Evolutionary conservation across 1,284 basidiomycete species (phyloP).

Genomic region (Xanthoconium separans): DNA sequence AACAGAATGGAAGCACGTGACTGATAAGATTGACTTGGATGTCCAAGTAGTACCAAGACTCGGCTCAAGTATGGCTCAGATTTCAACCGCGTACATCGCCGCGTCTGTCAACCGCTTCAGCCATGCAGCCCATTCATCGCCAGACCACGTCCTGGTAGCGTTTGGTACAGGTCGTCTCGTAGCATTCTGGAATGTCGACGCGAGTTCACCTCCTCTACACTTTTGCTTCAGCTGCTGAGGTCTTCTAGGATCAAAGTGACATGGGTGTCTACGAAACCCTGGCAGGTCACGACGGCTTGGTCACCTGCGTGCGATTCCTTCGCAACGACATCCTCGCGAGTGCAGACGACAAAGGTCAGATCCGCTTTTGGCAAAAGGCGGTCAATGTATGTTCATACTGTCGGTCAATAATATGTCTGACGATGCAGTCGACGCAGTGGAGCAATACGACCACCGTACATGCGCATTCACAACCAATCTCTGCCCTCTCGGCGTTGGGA

Average conservation of each 20-base stretch:
- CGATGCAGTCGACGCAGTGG: slow-evolving; percentile 49
- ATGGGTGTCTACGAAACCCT: slow-evolving; percentile 68
- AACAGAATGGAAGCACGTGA: slow-evolving; percentile 1
- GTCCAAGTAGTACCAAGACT: too few species aligned
- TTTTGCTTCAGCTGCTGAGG: slow-evolving; percentile 6
- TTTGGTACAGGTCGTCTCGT: slow-evolving; percentile 80
- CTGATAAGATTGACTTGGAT: slow-evolving; percentile 15
- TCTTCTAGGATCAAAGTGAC: slow-evolving; percentile 44
- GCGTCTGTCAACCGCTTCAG: slow-evolving; percentile 77
- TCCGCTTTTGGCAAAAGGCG: slow-evolving; percentile 53
- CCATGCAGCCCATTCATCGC: slow-evolving; percentile 59
- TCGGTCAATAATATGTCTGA: slow-evolving; percentile 9
- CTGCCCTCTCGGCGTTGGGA: slow-evolving; percentile 52
- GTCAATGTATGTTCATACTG: slow-evolving; percentile 35
- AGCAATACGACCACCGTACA: slow-evolving; percentile 38
- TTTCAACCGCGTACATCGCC: slow-evolving; percentile 63
- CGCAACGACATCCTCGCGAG: slow-evolving; percentile 53
- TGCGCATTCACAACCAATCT: slow-evolving; percentile 72
- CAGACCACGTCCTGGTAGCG: slow-evolving; percentile 55
- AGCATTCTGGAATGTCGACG: slow-evolving; percentile 74
- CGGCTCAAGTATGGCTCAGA: slow-evolving; percentile 11
- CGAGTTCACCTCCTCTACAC: slow-evolving; percentile 27
- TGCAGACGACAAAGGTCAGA: slow-evolving; percentile 70
- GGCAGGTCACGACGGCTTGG: slow-evolving; percentile 69
- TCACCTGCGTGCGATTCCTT: slow-evolving; percentile 76